Conservation (phyloP, 2,329 filamentous ascomycete species). For the Trichoderma koningii region DNA sequence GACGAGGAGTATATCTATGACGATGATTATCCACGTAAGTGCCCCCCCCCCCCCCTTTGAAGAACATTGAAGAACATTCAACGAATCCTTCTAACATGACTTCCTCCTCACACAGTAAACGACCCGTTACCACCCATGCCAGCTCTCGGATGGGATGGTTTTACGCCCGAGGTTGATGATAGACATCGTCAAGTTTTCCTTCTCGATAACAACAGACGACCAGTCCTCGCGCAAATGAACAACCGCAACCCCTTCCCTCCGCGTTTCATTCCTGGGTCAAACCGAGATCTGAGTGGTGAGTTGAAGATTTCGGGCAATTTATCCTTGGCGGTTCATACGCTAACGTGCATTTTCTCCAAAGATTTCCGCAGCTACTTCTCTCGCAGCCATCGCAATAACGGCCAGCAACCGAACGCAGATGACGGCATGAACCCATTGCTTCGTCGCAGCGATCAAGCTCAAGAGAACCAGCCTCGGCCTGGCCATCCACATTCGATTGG, state of each 20-base stretch:
- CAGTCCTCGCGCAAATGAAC: conserved; percentile 40
- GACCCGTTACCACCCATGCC: conserved; percentile 44
- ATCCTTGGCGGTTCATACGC: not conserved
- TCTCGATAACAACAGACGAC: conserved; percentile 54
- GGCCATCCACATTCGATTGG: conserved; percentile 57
- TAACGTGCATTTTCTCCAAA: conserved; percentile 32
- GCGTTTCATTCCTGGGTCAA: conserved; percentile 54
- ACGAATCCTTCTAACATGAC: not conserved
- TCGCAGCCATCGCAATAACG: conserved; percentile 56
- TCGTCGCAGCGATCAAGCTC: conserved; percentile 57
- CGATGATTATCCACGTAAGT: conserved; percentile 60
- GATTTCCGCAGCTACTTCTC: conserved; percentile 55
- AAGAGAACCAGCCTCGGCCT: conserved; percentile 52
- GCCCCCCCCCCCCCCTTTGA: conserved; percentile 2
- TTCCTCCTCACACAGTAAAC: conserved; percentile 7
- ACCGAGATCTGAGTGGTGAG: conserved; percentile 57
- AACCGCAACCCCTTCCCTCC: conserved; percentile 63
- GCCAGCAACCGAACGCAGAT: conserved; percentile 62
- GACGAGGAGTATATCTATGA: conserved; percentile 67
- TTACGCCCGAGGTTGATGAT: conserved; percentile 54
- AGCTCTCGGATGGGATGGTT: conserved; percentile 60
- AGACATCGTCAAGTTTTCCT: conserved; percentile 50
- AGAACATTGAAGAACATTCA: not conserved
- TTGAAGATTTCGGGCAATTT: conserved; percentile 25
- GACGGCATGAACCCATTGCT: conserved; percentile 88